Base-by-base conservation (phyloP, 495 filamentous ascomycete species). In the Diplogelasinospora grovesii region DNA sequence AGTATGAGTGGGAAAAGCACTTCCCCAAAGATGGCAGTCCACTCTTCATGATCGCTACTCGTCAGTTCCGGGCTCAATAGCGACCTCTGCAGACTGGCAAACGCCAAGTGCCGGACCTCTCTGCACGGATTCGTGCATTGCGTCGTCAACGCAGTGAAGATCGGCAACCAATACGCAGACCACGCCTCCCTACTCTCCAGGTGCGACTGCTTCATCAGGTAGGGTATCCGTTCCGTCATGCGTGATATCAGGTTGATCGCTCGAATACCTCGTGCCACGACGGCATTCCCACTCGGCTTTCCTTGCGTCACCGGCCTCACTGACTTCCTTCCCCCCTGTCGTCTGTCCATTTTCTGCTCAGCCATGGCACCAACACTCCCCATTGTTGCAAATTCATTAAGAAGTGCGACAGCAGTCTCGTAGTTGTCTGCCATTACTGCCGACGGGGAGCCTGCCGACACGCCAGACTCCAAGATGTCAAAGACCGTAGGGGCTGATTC, bases 91-190 rank as follows among this genome's bases (percentile, higher is more conserved):
- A 99, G 71, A 3, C 77, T 86, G n/a, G 82, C 78, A 46, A 97
- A 82, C 8, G 92, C 84, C 54, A 92, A 78, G 48, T 89, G 82
- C 2, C 92, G 79, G 34, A 99, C 87, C 58, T 94, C 89, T 29
- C 92, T 86, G 57, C 89, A 96, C 5, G 93, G 89, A 54, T 97
- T 99, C 46, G 85, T 82, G 64, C 87, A 95, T 64, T 98, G 92
- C 7, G 77, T 76, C 7, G 85, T 92, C 21, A 97, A 66, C 9
- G 86, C 82, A 45, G 83, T 77, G 66, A 98, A 90, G 22, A 97
- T 90, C 16, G 89, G 93, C 11, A 89, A 82, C 92, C 92, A 99
- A 59, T 99, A 99, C 10, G 93, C 86, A 22, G 86, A 85, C 92
- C 92, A 99, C 24, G 92, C 92, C 87, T 96, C 85, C 45, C 70